Percentiles rank a stretch among this genome's conserved stretches.
phyloP scores from a whole-genome alignment of 2,329 filamentous ascomycete genomes.

The Blastomyces silverae region DNA sequence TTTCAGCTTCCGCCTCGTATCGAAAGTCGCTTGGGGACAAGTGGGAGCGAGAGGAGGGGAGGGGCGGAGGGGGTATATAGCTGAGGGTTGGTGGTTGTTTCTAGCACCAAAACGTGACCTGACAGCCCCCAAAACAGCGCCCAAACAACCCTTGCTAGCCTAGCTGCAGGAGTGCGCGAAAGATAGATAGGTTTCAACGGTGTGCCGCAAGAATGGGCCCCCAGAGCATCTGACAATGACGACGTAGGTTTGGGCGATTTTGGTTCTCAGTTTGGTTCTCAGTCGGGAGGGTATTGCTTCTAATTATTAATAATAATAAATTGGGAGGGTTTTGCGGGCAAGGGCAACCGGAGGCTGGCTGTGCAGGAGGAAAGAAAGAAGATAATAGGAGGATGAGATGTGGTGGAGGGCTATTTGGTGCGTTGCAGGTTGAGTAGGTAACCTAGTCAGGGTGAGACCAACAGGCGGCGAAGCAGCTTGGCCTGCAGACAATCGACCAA shows the following conservation, averaged over 20 bases:
- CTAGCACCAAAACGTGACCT: conserved; percentile 6
- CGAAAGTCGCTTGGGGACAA: neutral
- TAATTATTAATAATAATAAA: neutral
- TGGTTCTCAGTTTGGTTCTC: neutral
- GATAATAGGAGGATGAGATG: neutral
- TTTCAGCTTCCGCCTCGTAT: conserved; percentile 10
- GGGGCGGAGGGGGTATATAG: neutral
- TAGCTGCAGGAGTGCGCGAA: neutral
- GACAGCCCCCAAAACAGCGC: conserved; percentile 5
- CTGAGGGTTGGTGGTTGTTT: neutral
- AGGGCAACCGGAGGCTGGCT: neutral
- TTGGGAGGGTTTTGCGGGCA: neutral
- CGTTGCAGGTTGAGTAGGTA: neutral
- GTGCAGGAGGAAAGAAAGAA: neutral
- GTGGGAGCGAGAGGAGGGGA: neutral
- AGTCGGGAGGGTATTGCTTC: neutral
- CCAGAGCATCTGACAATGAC: neutral
- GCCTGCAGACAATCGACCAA: conserved; percentile 23
- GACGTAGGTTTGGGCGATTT: neutral
- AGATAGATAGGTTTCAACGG: neutral
- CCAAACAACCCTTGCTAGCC: conserved; percentile 1
- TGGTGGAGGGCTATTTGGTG: neutral
- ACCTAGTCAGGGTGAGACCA: conserved; percentile 26
- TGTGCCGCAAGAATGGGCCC: neutral
- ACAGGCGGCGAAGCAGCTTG: conserved; percentile 33